These are phyloP conservation scores for Ogataea siamensis DNA, from an alignment of 805 yeast genomes.

Conservation along the genomic window DNA sequence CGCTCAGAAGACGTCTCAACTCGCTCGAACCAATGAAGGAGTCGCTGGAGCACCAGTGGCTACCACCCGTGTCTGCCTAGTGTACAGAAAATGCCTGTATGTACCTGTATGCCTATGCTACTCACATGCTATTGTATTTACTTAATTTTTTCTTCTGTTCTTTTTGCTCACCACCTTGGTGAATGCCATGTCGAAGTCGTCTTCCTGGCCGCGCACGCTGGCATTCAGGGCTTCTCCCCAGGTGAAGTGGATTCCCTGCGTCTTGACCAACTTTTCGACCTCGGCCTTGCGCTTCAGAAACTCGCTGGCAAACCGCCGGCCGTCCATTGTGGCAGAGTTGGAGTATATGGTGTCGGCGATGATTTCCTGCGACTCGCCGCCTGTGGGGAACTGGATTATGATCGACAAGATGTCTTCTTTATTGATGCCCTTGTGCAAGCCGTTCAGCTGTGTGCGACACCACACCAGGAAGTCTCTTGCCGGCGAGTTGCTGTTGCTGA, in stretches of 20 bases:
- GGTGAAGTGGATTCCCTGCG: slow-evolving; percentile 42
- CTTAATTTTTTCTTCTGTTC: slow-evolving; percentile 42
- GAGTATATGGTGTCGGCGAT: slow-evolving; percentile 91
- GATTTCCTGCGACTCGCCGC: slow-evolving; percentile 72
- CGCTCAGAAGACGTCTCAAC: slow-evolving; percentile 70
- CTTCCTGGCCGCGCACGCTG: slow-evolving; percentile 30
- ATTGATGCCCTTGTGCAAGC: slow-evolving; percentile 72
- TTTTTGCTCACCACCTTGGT: slow-evolving; percentile 62
- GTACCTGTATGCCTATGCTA: slow-evolving; percentile 13
- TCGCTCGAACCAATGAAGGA: slow-evolving; percentile 45
- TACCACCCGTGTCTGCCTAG: slow-evolving; percentile 23
- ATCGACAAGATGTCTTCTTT: slow-evolving; percentile 76
- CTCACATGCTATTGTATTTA: slow-evolving; percentile 10
- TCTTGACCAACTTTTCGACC: slow-evolving; percentile 59
- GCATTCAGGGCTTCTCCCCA: slow-evolving; percentile 66
- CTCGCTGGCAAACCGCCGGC: slow-evolving; percentile 89
- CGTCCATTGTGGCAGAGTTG: slow-evolving; percentile 87
- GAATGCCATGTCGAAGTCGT: slow-evolving; percentile 51
- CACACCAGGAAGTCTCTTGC: slow-evolving; percentile 67
- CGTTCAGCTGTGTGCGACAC: slow-evolving; percentile 67
- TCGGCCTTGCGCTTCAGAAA: slow-evolving; percentile 73
- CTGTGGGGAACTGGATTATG: slow-evolving; percentile 75
- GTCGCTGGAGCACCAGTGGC: slow-evolving; percentile 33
- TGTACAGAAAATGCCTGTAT: too few relatives aligned
- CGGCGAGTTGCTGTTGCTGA: slow-evolving; percentile 30